Evolutionary conservation across 192 early-diverging fungal genomes (phyloP).

Genomic region (Coemansia sp.): DNA sequence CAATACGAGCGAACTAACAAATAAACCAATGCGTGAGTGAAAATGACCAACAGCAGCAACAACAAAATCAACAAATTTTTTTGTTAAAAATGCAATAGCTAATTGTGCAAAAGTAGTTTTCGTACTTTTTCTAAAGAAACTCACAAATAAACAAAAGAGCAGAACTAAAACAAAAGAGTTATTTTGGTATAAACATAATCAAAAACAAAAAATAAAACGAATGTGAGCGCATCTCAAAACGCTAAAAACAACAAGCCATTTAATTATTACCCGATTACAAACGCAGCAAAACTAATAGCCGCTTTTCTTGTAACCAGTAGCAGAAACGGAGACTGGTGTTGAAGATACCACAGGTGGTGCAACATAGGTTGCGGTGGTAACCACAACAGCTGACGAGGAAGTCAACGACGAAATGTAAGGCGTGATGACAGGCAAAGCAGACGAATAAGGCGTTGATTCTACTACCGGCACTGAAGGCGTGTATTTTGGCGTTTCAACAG

Average conservation of each 20-base stretch:
- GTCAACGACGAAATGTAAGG: neutral
- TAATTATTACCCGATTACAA: neutral
- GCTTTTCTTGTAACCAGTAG: constrained; percentile 3
- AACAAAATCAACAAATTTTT: too few relatives aligned
- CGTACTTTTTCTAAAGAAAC: neutral
- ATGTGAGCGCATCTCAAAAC: neutral
- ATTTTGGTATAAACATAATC: neutral
- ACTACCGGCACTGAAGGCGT: neutral
- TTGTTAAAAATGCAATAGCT: too few relatives aligned
- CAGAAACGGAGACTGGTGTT: neutral
- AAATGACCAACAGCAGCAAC: too few relatives aligned
- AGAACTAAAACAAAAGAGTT: neutral
- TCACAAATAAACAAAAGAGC: neutral
- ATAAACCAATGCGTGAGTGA: too few relatives aligned
- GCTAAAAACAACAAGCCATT: too few relatives aligned
- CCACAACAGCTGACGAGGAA: neutral
- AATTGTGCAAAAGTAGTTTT: too few relatives aligned
- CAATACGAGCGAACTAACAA: too few relatives aligned
- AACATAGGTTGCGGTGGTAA: neutral
- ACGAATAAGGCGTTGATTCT: neutral
- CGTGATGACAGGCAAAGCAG: constrained; percentile 6
- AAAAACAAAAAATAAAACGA: neutral
- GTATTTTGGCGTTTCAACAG: constrained; percentile 9
- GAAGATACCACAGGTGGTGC: constrained; percentile 1
- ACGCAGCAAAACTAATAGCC: neutral